Percentiles rank a stretch among this genome's conserved stretches.
These are phyloP conservation scores for Raffaelea deltoideospora DNA, from an alignment of 2,329 filamentous ascomycete species.

Conservation along the genomic window DNA sequence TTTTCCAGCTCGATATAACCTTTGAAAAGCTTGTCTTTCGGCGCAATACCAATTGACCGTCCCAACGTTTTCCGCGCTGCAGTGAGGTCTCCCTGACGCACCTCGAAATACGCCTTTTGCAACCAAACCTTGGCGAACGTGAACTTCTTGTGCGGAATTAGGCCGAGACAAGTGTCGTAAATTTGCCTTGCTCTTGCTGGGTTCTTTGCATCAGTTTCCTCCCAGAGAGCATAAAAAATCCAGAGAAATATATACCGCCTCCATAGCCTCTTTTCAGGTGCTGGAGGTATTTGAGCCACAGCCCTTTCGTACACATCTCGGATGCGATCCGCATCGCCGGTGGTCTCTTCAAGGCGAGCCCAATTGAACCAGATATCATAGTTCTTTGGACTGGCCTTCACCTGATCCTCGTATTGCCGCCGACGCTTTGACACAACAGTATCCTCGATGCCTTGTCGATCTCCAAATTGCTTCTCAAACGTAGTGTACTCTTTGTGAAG, in stretches of 20 bases:
- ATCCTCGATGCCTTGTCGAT: constrained; percentile 84
- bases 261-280: constrained; percentile 95
- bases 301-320: constrained; percentile 91
- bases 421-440: constrained; percentile 89
- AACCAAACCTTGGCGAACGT: constrained; percentile 97
- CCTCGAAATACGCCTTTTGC: constrained; percentile 81
- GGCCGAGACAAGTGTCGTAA: constrained; percentile 71
- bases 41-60: constrained; percentile 81
- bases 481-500: constrained; percentile 92
- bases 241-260: constrained; percentile 93
- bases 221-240: constrained; percentile 94
- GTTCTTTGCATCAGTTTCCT: constrained; percentile 77
- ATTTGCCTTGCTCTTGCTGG: constrained; percentile 69
- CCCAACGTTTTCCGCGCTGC: constrained; percentile 79
- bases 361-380: constrained; percentile 98
- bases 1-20: constrained; percentile 88
- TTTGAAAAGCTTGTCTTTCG: constrained; percentile 89
- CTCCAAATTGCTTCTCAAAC: constrained; percentile 96
- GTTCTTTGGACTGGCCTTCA: constrained; percentile 88
- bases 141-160: constrained; percentile 92
- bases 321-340: constrained; percentile 67
- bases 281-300: constrained; percentile 87
- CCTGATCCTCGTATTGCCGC: constrained; percentile 84
- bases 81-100: constrained; percentile 70
- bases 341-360: constrained; percentile 74